Evolutionary conservation across 768 basidiomycete genomes (phyloP).

Genomic region (Clathrus columnatus): DNA sequence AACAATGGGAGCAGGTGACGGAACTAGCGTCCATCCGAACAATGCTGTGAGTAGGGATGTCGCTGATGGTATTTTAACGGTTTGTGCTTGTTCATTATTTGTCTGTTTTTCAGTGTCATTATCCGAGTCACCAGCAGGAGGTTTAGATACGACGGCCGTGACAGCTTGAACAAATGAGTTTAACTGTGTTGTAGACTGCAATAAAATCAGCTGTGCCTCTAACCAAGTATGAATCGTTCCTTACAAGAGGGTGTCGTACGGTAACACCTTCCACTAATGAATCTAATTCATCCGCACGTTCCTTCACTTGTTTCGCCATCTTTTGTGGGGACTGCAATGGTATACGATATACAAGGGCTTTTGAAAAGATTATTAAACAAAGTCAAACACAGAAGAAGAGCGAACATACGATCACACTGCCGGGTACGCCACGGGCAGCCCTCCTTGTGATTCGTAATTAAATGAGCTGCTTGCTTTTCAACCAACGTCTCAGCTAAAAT

Average conservation of each 20-base stretch:
- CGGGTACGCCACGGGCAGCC: slow-evolving; percentile 78
- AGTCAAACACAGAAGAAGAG: neutral
- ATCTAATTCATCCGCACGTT: slow-evolving; percentile 44
- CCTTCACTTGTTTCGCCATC: slow-evolving; percentile 54
- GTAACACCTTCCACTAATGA: slow-evolving; percentile 42
- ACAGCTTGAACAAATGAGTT: slow-evolving; percentile 43
- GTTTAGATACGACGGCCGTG: slow-evolving; percentile 14
- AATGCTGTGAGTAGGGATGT: slow-evolving; percentile 34
- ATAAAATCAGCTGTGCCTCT: slow-evolving; percentile 7
- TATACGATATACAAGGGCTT: slow-evolving; percentile 69
- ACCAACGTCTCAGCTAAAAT: slow-evolving; percentile 53
- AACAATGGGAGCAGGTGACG: slow-evolving; percentile 16
- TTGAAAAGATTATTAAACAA: neutral
- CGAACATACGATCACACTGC: slow-evolving; percentile 65
- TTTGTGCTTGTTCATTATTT: neutral
- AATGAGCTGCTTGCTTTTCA: slow-evolving; percentile 59
- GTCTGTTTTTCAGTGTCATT: neutral
- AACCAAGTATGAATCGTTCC: no score
- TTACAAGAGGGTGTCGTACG: slow-evolving; percentile 68
- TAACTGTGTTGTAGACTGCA: slow-evolving; percentile 51
- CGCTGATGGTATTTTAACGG: slow-evolving; percentile 25
- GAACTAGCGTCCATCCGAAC: slow-evolving; percentile 40
- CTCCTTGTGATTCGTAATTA: slow-evolving; percentile 67
- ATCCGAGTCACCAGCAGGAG: neutral
- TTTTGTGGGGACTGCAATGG: slow-evolving; percentile 57